These are phyloP conservation scores for Zasmidium cellare DNA, from an alignment of 2,329 filamentous ascomycete genomes.

Conservation along the genomic window DNA sequence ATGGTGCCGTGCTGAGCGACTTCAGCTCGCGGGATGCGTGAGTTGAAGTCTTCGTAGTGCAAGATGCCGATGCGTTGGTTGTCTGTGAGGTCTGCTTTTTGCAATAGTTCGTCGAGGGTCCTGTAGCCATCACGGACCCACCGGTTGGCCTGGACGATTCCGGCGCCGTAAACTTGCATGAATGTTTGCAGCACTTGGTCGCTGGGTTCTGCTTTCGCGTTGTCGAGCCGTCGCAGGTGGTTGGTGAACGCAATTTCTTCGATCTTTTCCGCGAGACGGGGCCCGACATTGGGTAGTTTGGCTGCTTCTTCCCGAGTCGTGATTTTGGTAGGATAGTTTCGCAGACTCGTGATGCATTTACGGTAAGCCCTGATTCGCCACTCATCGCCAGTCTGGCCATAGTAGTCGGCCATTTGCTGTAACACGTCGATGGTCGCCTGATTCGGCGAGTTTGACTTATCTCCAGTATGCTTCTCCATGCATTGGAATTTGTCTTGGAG, in stretches of 20 bases:
- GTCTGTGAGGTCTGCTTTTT: slow-evolving; percentile 62
- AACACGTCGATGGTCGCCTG: slow-evolving; percentile 72
- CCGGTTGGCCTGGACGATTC: slow-evolving; percentile 61
- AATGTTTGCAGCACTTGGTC: slow-evolving; percentile 69
- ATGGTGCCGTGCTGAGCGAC: slow-evolving; percentile 67
- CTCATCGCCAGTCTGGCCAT: slow-evolving; percentile 70
- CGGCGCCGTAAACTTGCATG: slow-evolving; percentile 65
- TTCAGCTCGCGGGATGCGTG: slow-evolving; percentile 75
- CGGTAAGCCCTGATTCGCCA: slow-evolving; percentile 78
- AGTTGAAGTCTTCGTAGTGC: slow-evolving; percentile 75
- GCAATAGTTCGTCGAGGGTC: slow-evolving; percentile 69
- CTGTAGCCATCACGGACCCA: slow-evolving; percentile 77
- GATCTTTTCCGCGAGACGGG: slow-evolving; percentile 77
- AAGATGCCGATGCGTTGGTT: slow-evolving; percentile 77
- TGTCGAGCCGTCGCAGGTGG: slow-evolving; percentile 69
- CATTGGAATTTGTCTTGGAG: slow-evolving; percentile 53
- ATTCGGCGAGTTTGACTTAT: slow-evolving; percentile 64
- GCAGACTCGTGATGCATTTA: slow-evolving; percentile 72
- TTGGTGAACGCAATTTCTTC: slow-evolving; percentile 83
- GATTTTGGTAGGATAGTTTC: slow-evolving; percentile 64
- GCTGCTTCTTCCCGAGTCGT: slow-evolving; percentile 69
- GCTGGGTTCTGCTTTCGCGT: slow-evolving; percentile 65
- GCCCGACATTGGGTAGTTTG: slow-evolving; percentile 67
- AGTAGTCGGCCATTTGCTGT: slow-evolving; percentile 76
- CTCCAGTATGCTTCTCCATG: slow-evolving; percentile 57